Evolutionary conservation across 169 alveolate species (phyloP), one percentile per base, ranked within the genome.

Genomic region (Plasmodium knowlesi): DNA sequence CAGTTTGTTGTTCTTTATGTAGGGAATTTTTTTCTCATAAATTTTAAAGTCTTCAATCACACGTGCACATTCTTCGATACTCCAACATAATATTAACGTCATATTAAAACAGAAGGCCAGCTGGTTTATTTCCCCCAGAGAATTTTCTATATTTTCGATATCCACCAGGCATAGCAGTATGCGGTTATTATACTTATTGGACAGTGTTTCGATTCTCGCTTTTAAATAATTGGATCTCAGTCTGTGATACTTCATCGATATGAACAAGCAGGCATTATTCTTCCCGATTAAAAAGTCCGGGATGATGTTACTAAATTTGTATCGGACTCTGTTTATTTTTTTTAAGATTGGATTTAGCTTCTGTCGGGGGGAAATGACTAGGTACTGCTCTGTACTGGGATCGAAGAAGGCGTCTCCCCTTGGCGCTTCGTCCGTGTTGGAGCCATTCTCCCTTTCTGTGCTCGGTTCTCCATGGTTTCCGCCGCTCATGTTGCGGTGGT

Each of bases 191-290:
- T 82, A 82, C 86, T 83, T 95, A 74, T 93, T 84, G 22, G 92
- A 19, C 50, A 96, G 80, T 25, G 94, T 92, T 84, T 93, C 91
- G 34, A 96, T 82, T 82, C 97, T 39, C 4, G 95, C 92, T 12
- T 72, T 84, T 61, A 96, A 93, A 82, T 96, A 96, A 53, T 94
- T 89, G 30, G 95, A 67, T 70, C 92, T 85, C 82, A 96, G 76
- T 30, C 97, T 57, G 70, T 96, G 97, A 92, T 95, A 96, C 84
- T 95, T 95, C 93, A 95, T 83, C 39, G 97, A 96, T 70, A 96
- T 95, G 72, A 96, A 96, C 28, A 96, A 83, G 39, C 95, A 96
- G 41, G 92, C 94, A n/a, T 93, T 96, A 46, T 83, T 93, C 82
- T 92, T 92, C 12, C 96, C 94, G 41, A 96, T 50, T 82, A 90